Evolutionary conservation across 768 basidiomycete genomes (phyloP).

Genomic region (Boletus sp.): DNA sequence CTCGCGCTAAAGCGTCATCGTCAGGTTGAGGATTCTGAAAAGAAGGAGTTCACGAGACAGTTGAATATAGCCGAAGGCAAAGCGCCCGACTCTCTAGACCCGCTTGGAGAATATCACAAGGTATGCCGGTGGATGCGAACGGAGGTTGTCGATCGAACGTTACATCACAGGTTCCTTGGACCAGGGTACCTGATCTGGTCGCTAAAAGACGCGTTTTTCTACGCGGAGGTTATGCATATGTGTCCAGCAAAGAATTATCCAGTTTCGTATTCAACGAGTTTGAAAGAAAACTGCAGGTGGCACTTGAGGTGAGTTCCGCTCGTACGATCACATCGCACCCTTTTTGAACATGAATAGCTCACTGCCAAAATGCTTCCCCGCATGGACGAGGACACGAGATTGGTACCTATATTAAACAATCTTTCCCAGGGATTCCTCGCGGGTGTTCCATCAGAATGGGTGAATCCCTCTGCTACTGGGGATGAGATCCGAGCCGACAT

Average conservation of each 20-base stretch:
- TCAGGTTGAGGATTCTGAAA: conserved; percentile 64
- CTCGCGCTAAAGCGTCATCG: background rate
- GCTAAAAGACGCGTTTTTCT: conserved; percentile 78
- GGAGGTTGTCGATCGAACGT: background rate
- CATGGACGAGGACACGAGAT: conserved; percentile 90
- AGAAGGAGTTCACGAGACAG: conserved; percentile 42
- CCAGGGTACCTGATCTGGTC: conserved; percentile 89
- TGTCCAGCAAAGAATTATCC: conserved; percentile 71
- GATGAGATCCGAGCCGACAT: conserved; percentile 88
- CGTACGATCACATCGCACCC: background rate
- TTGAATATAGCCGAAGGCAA: conserved; percentile 40
- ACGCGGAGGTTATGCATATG: conserved; percentile 83
- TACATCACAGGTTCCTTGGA: conserved; percentile 85
- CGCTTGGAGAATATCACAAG: conserved; percentile 59
- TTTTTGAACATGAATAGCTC: conserved; percentile 43
- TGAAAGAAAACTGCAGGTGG: conserved; percentile 63
- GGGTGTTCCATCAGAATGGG: conserved; percentile 85
- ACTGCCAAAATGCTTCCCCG: conserved; percentile 87
- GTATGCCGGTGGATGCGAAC: conserved; percentile 35
- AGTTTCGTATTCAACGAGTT: conserved; percentile 90
- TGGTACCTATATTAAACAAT: conserved; percentile 86
- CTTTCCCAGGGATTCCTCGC: conserved; percentile 92
- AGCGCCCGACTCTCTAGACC: background rate
- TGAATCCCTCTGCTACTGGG: conserved; percentile 48
- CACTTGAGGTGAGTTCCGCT: conserved; percentile 63